These are phyloP conservation scores for Eutypa lata DNA, from an alignment of 2,329 filamentous ascomycete species.

Conservation along the genomic window DNA sequence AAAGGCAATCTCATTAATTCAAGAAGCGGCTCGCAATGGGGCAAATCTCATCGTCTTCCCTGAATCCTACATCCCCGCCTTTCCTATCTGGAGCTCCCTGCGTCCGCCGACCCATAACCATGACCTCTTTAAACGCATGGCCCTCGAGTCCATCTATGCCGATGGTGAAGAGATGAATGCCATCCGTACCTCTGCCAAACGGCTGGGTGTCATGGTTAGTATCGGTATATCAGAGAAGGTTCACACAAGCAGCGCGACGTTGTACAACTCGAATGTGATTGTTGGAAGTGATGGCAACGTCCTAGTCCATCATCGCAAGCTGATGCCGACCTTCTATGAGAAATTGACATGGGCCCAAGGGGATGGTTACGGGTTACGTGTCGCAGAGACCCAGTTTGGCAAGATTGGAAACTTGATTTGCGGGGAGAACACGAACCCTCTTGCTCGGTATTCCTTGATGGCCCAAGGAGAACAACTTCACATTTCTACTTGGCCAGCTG, in stretches of 20 bases:
- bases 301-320: constrained; percentile 49
- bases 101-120: constrained; percentile 48
- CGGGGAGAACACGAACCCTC: constrained; percentile 56
- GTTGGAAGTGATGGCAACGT: constrained; percentile 42
- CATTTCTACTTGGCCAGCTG: constrained; percentile 52
- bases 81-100: constrained; percentile 49
- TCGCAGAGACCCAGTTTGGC: constrained; percentile 42
- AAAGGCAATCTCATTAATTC: constrained; percentile 44
- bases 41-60: constrained; percentile 53
- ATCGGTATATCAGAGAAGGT: constrained; percentile 49
- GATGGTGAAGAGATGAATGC: constrained; percentile 43
- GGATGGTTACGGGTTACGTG: constrained; percentile 46
- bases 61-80: constrained; percentile 50
- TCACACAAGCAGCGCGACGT: constrained; percentile 38
- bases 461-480: constrained; percentile 54
- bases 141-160: constrained; percentile 39
- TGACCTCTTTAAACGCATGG: constrained; percentile 44
- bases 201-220: constrained; percentile 38
- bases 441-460: constrained; percentile 50
- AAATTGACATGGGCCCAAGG: constrained; percentile 53
- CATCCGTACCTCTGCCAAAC: constrained; percentile 36
- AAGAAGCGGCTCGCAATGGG: constrained; percentile 36
- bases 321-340: constrained; percentile 55
- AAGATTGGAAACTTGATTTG: constrained; percentile 51
- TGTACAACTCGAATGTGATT: constrained; percentile 51